These are phyloP conservation scores for Sordariomycetes sp. DNA, from an alignment of 2,329 filamentous ascomycete species.

Conservation along the genomic window DNA sequence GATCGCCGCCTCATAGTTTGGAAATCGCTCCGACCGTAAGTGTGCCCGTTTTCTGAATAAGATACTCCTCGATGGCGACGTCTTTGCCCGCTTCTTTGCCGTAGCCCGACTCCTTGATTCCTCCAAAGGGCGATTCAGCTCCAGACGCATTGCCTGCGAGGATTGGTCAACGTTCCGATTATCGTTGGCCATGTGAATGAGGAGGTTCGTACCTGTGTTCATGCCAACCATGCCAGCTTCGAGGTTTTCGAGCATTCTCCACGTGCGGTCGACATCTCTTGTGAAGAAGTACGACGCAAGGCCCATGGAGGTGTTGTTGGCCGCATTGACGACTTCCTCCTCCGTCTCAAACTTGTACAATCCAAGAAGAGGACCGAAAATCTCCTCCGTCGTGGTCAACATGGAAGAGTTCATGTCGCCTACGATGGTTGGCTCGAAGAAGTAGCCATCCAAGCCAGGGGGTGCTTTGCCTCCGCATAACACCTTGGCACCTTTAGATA, in stretches of 20 bases:
- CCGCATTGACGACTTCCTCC: slow-evolving; percentile 19
- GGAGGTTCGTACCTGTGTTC: too few relatives aligned
- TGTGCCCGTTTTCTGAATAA: too few relatives aligned
- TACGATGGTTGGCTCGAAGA: slow-evolving; percentile 62
- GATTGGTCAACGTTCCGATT: too few relatives aligned
- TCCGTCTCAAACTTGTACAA: slow-evolving; percentile 15
- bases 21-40: too few relatives aligned
- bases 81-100: too few relatives aligned
- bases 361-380: slow-evolving; percentile 9
- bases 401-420: slow-evolving; percentile 28
- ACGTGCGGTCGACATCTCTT: slow-evolving; percentile 15
- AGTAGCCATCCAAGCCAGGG: slow-evolving; percentile 51
- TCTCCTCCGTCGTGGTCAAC: slow-evolving; percentile 7
- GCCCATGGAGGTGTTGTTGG: slow-evolving; percentile 21
- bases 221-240: slow-evolving; percentile 56
- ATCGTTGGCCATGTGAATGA: too few relatives aligned
- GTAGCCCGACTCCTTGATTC: too few relatives aligned
- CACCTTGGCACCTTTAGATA: slow-evolving; percentile 49
- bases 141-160: too few relatives aligned
- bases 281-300: slow-evolving; percentile 15
- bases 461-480: slow-evolving; percentile 38
- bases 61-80: too few relatives aligned
- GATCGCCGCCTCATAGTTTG: too few relatives aligned
- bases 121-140: too few relatives aligned
- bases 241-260: slow-evolving; percentile 33